Evolutionary conservation across 108 stramenopile genomes (phyloP).

Genomic region (Asterionellopsis glacialis): DNA sequence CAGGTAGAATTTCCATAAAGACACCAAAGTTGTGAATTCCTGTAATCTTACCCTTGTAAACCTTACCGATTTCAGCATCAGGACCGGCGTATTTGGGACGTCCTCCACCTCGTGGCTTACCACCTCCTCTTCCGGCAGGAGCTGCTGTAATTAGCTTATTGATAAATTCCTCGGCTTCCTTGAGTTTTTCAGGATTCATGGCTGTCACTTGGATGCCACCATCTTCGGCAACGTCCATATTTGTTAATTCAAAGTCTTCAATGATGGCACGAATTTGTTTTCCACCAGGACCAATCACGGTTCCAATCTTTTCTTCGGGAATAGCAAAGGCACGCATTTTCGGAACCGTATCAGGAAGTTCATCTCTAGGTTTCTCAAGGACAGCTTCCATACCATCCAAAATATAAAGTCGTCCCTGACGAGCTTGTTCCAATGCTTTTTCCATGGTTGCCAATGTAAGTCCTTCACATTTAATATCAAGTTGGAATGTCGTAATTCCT

Average conservation of each 20-base stretch:
- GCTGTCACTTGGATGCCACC: constrained; percentile 60
- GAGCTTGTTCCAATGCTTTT: constrained; percentile 63
- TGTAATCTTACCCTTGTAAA: constrained; percentile 71
- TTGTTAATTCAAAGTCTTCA: constrained; percentile 51
- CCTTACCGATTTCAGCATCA: constrained; percentile 61
- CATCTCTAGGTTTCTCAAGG: constrained; percentile 7
- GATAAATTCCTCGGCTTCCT: constrained; percentile 49
- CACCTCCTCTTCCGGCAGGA: constrained; percentile 42
- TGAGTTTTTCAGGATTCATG: constrained; percentile 35
- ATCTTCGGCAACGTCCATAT: constrained; percentile 62
- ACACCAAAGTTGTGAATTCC: constrained; percentile 85
- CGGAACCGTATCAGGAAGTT: constrained; percentile 17
- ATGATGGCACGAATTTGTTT: constrained; percentile 52
- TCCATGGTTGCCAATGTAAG: constrained; percentile 41
- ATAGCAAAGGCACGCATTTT: constrained; percentile 42
- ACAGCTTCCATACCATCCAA: constrained; percentile 59
- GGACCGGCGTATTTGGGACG: constrained; percentile 68
- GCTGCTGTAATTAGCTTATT: constrained; percentile 42
- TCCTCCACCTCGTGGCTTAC: constrained; percentile 14
- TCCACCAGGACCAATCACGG: constrained; percentile 68
- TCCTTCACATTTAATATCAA: constrained; percentile 48
- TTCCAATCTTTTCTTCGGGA: constrained; percentile 41
- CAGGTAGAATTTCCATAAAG: constrained; percentile 80
- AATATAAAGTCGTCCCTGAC: constrained; percentile 50
- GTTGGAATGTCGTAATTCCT: constrained; percentile 84